These are phyloP conservation scores for Cladosporium colombiae DNA, from an alignment of 2,329 filamentous ascomycete genomes.

Conservation along the genomic window DNA sequence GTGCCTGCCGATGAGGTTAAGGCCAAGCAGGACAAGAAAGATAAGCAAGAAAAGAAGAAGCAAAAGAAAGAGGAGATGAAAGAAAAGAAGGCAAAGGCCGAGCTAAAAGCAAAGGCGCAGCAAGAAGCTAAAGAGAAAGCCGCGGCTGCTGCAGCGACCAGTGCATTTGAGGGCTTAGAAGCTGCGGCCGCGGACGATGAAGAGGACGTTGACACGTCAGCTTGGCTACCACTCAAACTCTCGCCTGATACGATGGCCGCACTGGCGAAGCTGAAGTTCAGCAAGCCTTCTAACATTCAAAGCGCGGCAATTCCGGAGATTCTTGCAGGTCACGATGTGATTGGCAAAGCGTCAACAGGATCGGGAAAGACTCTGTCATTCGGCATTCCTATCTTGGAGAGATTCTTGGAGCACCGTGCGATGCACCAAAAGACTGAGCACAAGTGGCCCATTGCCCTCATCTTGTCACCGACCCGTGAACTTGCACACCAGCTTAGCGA, in stretches of 20 bases:
- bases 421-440: constrained; percentile 24
- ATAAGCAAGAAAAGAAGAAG: constrained; percentile 25
- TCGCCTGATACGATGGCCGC: constrained; percentile 71
- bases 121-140: constrained; percentile 11
- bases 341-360: constrained; percentile 94
- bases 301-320: constrained; percentile 77
- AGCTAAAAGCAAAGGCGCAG: constrained; percentile 22
- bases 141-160: constrained; percentile 32
- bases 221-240: constrained; percentile 74
- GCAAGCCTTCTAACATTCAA: constrained; percentile 81
- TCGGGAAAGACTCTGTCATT: constrained; percentile 97
- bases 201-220: constrained; percentile 70
- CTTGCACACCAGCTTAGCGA: constrained; percentile 86
- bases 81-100: constrained; percentile 30
- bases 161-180: constrained; percentile 53
- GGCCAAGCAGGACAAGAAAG: constrained; percentile 30
- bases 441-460: constrained; percentile 66
- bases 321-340: constrained; percentile 79
- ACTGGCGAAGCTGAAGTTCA: constrained; percentile 77
- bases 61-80: constrained; percentile 29
- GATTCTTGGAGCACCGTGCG: constrained; percentile 61
- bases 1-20: constrained; percentile 27
- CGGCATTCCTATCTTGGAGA: constrained; percentile 87
- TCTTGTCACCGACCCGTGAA: constrained; percentile 90
- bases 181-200: constrained; percentile 56